Conservation (phyloP, 2,329 filamentous ascomycete species). For the Sarocladium oryzae region DNA sequence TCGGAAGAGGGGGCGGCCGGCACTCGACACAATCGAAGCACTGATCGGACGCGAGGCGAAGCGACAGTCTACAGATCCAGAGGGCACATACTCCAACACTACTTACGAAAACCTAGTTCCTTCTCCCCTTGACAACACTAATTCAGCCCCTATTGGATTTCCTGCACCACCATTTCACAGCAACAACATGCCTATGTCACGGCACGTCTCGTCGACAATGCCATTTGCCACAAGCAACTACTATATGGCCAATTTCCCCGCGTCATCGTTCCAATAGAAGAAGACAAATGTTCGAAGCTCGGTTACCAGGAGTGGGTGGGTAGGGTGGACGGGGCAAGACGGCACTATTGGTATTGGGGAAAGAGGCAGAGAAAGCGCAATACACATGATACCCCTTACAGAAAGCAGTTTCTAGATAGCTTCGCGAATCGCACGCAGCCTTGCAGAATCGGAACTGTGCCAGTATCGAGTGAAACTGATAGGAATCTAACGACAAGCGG, state of each 20-base stretch:
- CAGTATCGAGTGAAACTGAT: too few relatives aligned
- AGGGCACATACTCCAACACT: constrained; percentile 6
- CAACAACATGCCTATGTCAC: constrained; percentile 11
- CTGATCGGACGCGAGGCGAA: constrained; percentile 16
- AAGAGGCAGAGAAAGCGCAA: neutral
- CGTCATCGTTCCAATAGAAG: constrained; percentile 8
- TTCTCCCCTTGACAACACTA: constrained; percentile 8
- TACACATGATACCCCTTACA: constrained; percentile 6
- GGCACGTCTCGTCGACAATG: constrained; percentile 6
- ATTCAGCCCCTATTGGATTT: constrained; percentile 9
- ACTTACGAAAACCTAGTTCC: constrained; percentile 12
- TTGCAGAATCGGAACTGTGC: neutral
- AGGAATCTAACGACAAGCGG: too few relatives aligned
- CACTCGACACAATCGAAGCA: constrained; percentile 14
- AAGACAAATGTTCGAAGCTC: neutral
- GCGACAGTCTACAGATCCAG: constrained; percentile 16
- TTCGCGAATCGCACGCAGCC: neutral
- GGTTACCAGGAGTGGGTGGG: too few relatives aligned
- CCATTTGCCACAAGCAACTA: constrained; percentile 3
- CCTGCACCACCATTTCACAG: constrained; percentile 11
- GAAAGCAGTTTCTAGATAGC: constrained; percentile 8
- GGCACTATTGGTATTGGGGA: too few relatives aligned
- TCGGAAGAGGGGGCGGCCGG: constrained; percentile 35
- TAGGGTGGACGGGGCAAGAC: neutral
- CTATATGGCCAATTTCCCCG: constrained; percentile 9